Percentiles rank a stretch among this genome's conserved stretches.
Evolutionary conservation across 1,284 basidiomycete genomes (phyloP).

Genomic region (Papiliotrema fonsecae): DNA sequence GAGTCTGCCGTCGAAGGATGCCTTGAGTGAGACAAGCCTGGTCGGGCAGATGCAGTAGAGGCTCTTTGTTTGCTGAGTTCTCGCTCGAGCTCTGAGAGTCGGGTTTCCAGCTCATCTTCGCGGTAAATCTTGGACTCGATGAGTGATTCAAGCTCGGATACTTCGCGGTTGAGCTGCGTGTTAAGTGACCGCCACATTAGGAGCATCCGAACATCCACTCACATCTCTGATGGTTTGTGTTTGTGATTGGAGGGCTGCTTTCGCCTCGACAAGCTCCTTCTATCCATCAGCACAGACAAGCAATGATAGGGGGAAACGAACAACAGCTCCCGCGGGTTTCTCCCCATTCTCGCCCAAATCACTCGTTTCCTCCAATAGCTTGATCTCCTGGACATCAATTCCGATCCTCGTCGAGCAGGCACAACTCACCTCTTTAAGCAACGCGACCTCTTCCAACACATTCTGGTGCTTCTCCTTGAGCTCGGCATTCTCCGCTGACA

Average conservation of each 20-base stretch:
- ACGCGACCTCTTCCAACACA: constrained; percentile 69
- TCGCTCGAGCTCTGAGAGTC: constrained; percentile 65
- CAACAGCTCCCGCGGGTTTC: background rate
- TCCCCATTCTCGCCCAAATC: constrained; percentile 9
- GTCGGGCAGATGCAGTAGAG: constrained; percentile 2
- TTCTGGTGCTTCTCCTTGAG: constrained; percentile 63
- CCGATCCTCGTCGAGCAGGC: background rate
- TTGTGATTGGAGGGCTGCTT: constrained; percentile 18
- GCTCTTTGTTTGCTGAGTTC: constrained; percentile 19
- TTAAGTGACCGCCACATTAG: constrained; percentile 5
- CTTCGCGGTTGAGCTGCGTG: constrained; percentile 76
- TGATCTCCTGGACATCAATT: constrained; percentile 24
- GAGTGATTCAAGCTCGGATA: constrained; percentile 78
- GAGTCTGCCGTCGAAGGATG: constrained; percentile 11
- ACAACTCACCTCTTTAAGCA: constrained; percentile 55
- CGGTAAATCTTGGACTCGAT: constrained; percentile 92
- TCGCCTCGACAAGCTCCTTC: constrained; percentile 33
- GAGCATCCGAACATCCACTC: background rate
- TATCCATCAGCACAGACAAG: background rate
- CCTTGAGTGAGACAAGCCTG: constrained; percentile 8
- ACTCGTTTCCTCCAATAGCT: constrained; percentile 32
- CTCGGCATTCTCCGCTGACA: constrained; percentile 73
- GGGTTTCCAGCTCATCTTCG: constrained; percentile 87
- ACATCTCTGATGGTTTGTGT: constrained; percentile 37
- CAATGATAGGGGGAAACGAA: background rate